Evolutionary conservation across 23 red algal genomes (phyloP).

Genomic region (Gracilaria domingensis): DNA sequence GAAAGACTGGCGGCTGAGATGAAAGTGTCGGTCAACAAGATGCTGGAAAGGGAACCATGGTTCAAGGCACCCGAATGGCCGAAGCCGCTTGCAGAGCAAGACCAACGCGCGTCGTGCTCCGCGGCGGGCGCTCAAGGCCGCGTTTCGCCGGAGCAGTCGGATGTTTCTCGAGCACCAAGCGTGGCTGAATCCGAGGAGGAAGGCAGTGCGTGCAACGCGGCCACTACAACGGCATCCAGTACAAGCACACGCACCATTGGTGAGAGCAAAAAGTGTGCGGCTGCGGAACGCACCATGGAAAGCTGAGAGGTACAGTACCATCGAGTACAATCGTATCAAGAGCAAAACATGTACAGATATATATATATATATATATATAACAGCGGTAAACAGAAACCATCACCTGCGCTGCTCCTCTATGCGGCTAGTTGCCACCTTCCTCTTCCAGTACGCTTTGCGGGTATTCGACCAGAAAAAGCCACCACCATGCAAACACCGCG

Average conservation of each 20-base stretch:
- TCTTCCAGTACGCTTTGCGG: conserved; percentile 35
- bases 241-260: not conserved
- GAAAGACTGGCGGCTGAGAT: not conserved
- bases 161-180: conserved; percentile 17
- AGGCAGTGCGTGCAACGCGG: not conserved
- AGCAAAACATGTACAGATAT: too few relatives aligned
- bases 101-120: not conserved
- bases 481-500: conserved; percentile 62
- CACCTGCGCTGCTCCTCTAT: too few relatives aligned
- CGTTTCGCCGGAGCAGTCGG: not conserved
- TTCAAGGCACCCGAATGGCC: not conserved
- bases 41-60: not conserved
- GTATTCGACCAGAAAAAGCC: conserved; percentile 54
- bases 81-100: not conserved
- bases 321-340: too few relatives aligned
- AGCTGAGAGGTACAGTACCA: too few relatives aligned
- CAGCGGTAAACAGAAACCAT: too few relatives aligned
- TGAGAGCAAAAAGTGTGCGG: not conserved
- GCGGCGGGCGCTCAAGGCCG: not conserved
- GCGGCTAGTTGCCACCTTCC: not conserved
- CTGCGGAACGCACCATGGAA: too few relatives aligned
- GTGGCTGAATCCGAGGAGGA: conserved; percentile 32
- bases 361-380: too few relatives aligned
- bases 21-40: not conserved
- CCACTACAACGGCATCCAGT: not conserved